These are phyloP conservation scores for Cutaneotrichosporon arboriforme DNA, from an alignment of 1,284 basidiomycete species.

Conservation along the genomic window DNA sequence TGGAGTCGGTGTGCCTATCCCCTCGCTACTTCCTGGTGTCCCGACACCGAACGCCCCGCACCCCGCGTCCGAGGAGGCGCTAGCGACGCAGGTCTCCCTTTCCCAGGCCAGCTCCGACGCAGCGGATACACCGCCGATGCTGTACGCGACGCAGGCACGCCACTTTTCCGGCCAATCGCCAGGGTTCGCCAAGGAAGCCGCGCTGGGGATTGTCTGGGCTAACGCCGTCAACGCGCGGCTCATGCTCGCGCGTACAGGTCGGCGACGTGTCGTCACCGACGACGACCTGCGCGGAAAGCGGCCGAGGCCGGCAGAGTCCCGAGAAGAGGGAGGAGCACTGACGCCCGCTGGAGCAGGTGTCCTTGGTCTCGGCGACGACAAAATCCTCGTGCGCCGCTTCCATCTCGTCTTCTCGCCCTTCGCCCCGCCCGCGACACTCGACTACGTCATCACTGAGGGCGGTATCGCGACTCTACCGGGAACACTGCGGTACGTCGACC, in stretches of 20 bases:
- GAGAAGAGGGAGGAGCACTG: background rate
- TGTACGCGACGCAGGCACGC: constrained; percentile 67
- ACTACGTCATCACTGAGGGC: constrained; percentile 62
- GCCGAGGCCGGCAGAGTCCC: background rate
- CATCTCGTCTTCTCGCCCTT: constrained; percentile 70
- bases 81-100: background rate
- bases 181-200: constrained; percentile 63
- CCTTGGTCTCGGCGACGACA: constrained; percentile 21
- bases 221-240: constrained; percentile 79
- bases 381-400: constrained; percentile 44
- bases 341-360: background rate
- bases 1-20: background rate
- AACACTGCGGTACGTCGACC: constrained; percentile 21
- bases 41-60: background rate
- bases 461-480: constrained; percentile 52
- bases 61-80: background rate
- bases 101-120: background rate
- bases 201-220: constrained; percentile 81
- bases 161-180: constrained; percentile 65
- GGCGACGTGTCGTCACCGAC: constrained; percentile 56
- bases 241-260: constrained; percentile 69
- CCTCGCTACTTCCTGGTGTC: background rate
- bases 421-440: constrained; percentile 56
- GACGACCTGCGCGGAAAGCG: constrained; percentile 16
- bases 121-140: constrained; percentile 29